Percentiles rank a stretch among this genome's conserved stretches.
phyloP scores from a whole-genome alignment of 768 basidiomycete species.

The Dendrothele bispora region DNA sequence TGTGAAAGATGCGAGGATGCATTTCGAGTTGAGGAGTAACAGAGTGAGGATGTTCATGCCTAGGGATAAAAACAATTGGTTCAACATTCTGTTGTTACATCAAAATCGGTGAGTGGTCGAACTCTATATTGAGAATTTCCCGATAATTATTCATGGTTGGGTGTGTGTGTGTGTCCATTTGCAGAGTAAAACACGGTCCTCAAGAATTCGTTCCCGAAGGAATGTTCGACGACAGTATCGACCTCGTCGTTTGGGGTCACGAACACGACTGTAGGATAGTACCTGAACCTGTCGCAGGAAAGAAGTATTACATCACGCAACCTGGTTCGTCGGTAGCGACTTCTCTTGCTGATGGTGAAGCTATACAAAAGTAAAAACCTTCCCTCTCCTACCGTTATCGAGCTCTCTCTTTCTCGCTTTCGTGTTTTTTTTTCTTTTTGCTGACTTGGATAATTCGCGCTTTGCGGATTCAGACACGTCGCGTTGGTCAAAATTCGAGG shows the following conservation, averaged over 20 bases:
- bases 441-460: background rate
- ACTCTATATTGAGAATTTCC: background rate
- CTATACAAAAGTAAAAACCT: slow-evolving; percentile 92
- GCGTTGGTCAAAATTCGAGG: slow-evolving; percentile 86
- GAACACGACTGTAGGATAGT: slow-evolving; percentile 96
- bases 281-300: slow-evolving; percentile 89
- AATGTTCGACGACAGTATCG: slow-evolving; percentile 94
- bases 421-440: background rate
- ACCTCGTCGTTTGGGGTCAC: slow-evolving; percentile 97
- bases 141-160: background rate
- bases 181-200: slow-evolving; percentile 90
- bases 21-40: slow-evolving; percentile 91
- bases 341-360: slow-evolving; percentile 89
- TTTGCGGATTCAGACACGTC: slow-evolving; percentile 64
- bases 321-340: slow-evolving; percentile 96
- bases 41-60: slow-evolving; percentile 98
- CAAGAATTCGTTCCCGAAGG: slow-evolving; percentile 95
- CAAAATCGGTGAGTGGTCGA: slow-evolving; percentile 79
- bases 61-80: slow-evolving; percentile 87
- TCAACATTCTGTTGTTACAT: slow-evolving; percentile 90
- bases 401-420: no score
- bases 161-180: no score
- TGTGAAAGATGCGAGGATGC: slow-evolving; percentile 95
- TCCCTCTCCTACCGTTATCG: no score
- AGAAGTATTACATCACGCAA: slow-evolving; percentile 89